Conservation (phyloP, 805 yeast genomes). For the Suhomyces tanzawaensis region DNA sequence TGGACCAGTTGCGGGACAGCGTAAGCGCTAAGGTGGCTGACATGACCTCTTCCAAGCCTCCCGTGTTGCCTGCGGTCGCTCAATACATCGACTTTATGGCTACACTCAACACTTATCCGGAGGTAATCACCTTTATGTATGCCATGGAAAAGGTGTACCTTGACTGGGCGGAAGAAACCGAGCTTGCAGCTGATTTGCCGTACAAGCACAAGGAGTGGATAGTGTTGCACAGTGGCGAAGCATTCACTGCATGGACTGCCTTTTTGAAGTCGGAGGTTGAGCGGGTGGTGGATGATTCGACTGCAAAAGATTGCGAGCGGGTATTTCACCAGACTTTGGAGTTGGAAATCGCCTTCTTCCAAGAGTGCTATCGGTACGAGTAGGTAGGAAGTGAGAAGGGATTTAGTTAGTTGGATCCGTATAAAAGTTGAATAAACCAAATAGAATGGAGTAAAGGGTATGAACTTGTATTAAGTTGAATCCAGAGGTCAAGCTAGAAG, state of each 20-base stretch:
- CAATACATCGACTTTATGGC: constrained; percentile 35
- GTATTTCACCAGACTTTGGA: constrained; percentile 35
- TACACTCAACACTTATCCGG: constrained; percentile 34
- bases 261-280: constrained; percentile 46
- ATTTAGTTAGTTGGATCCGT: too few relatives aligned
- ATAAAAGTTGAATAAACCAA: too few relatives aligned
- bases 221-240: constrained; percentile 48
- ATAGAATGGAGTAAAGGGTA: too few relatives aligned
- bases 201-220: constrained; percentile 55
- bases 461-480: too few relatives aligned
- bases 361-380: too few relatives aligned
- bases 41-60: constrained; percentile 16
- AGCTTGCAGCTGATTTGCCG: constrained; percentile 26
- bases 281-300: constrained; percentile 28
- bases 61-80: constrained; percentile 33
- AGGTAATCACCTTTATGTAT: constrained; percentile 43
- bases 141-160: constrained; percentile 51
- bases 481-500: too few relatives aligned
- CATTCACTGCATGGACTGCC: constrained; percentile 46
- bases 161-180: constrained; percentile 45
- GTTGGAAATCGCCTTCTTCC: constrained; percentile 46
- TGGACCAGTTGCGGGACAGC: constrained; percentile 20
- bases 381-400: too few relatives aligned
- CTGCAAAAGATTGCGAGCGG: constrained; percentile 12
- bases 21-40: constrained; percentile 19